phyloP scores from a whole-genome alignment of 768 basidiomycete species.

The Russula sp. region DNA sequence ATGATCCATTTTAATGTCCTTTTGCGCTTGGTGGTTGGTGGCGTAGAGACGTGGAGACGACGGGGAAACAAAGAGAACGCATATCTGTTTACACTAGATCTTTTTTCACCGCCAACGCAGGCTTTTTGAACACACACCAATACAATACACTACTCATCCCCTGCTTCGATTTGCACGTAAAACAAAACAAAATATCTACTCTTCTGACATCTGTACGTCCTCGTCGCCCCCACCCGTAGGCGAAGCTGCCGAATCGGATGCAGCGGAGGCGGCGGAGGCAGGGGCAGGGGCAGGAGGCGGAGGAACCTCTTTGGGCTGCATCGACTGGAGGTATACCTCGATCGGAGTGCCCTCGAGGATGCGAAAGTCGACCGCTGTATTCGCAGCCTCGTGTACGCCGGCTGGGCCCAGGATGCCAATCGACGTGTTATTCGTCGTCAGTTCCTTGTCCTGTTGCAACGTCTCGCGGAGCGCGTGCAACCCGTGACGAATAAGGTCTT shows the following conservation, averaged over 20 bases:
- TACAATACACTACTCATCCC: background rate
- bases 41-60: no score
- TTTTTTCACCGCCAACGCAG: background rate
- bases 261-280: slow-evolving; percentile 29
- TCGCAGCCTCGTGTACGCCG: slow-evolving; percentile 45
- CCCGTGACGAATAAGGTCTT: slow-evolving; percentile 88
- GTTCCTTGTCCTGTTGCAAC: slow-evolving; percentile 96
- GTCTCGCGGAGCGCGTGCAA: slow-evolving; percentile 94
- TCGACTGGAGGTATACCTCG: slow-evolving; percentile 63
- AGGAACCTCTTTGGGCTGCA: slow-evolving; percentile 59
- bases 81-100: slow-evolving; percentile 6
- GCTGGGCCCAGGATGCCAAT: slow-evolving; percentile 85
- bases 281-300: slow-evolving; percentile 25
- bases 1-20: background rate
- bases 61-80: no score
- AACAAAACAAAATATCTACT: slow-evolving; percentile 22
- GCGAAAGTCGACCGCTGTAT: slow-evolving; percentile 56
- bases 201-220: slow-evolving; percentile 84
- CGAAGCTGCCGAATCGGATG: slow-evolving; percentile 34
- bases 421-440: slow-evolving; percentile 88
- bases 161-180: slow-evolving; percentile 1
- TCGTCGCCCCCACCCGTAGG: slow-evolving; percentile 45
- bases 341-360: slow-evolving; percentile 82
- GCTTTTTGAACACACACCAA: background rate
- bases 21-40: background rate